These are phyloP conservation scores for Oidiodendron maius DNA, from an alignment of 495 filamentous ascomycete species.

Conservation along the genomic window DNA sequence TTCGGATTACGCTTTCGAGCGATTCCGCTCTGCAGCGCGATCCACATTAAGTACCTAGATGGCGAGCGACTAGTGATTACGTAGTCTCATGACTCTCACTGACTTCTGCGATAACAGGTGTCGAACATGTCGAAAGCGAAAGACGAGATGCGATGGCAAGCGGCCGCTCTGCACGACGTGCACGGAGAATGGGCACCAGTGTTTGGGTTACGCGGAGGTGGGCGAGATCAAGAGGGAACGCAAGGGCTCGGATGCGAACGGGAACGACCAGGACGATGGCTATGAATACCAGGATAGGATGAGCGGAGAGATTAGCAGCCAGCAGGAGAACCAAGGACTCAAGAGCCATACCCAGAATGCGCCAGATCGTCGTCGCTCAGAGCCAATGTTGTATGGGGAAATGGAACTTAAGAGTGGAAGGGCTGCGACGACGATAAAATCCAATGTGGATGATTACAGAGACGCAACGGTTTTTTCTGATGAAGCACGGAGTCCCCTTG, in stretches of 20 bases:
- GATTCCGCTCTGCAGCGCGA: too few species aligned
- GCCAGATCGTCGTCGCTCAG: conserved; percentile 1
- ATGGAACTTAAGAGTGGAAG: neutral
- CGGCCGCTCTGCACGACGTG: conserved; percentile 71
- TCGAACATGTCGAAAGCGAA: conserved; percentile 74
- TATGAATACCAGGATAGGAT: conserved; percentile 16
- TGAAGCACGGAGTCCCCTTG: conserved; percentile 23
- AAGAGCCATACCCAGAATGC: neutral
- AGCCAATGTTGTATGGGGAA: conserved; percentile 6
- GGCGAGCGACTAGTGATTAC: too few species aligned
- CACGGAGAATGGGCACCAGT: conserved; percentile 65
- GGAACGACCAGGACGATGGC: conserved; percentile 25
- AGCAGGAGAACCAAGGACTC: neutral
- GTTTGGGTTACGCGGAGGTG: conserved; percentile 58
- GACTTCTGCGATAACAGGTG: conserved; percentile 41
- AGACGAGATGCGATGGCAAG: conserved; percentile 78
- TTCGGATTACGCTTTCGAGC: too few species aligned
- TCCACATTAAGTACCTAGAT: too few species aligned
- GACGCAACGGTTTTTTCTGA: conserved; percentile 25
- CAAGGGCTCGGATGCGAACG: conserved; percentile 22
- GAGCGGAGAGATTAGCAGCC: conserved; percentile 7
- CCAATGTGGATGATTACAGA: conserved; percentile 7
- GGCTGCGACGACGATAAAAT: neutral
- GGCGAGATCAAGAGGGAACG: conserved; percentile 31
- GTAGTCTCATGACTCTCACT: too few species aligned